Evolutionary conservation across 441 rosid species (phyloP), one percentile per base, ranked within the genome.

Genomic region (Dalechampia spathulata): DNA sequence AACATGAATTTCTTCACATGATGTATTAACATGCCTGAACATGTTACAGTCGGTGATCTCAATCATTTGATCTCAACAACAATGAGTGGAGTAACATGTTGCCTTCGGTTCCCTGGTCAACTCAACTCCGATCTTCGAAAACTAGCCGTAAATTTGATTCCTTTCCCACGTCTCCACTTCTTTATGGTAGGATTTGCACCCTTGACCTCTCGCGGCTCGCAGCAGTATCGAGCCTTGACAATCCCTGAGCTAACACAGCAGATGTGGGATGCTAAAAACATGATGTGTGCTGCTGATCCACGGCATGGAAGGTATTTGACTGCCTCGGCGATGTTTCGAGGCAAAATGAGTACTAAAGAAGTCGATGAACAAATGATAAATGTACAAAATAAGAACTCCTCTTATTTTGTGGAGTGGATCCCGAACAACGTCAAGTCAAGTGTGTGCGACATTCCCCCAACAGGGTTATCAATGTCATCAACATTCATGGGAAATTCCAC

Each of bases 51-150:
- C 66, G 81, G 81, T 30, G 81, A 77, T 55, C 71, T 77, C 36
- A 77, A 77, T 65, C 81, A 77, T 66, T 57, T 77, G 72, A 73
- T 77, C 68, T 77, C 81, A 20, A 65, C 76, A 39, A 77, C 81
- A 28, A 77, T 77, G 81, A 77, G 81, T 55, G 81, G 81, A 50
- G 81, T 77, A 14, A 77, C 81, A 32, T 77, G 81, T 48, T 77
- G 82, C 66, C 82, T 77, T 17, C 76, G 82, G 13, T 77, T 77
- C 75, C 82, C n/a, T n/a, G n/a, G n/a, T n/a, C n/a, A n/a, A n/a
- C n/a, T n/a, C n/a, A n/a, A n/a, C n/a, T n/a, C n/a, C n/a, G n/a
- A n/a, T n/a, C n/a, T n/a, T n/a, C n/a, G n/a, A n/a, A n/a, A n/a
- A n/a, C n/a, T n/a, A n/a, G 82, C 82, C 0, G 82, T 77, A 34